Evolutionary conservation across 2,329 filamentous ascomycete genomes (phyloP).

Genomic region (Alternaria ethzedia): DNA sequence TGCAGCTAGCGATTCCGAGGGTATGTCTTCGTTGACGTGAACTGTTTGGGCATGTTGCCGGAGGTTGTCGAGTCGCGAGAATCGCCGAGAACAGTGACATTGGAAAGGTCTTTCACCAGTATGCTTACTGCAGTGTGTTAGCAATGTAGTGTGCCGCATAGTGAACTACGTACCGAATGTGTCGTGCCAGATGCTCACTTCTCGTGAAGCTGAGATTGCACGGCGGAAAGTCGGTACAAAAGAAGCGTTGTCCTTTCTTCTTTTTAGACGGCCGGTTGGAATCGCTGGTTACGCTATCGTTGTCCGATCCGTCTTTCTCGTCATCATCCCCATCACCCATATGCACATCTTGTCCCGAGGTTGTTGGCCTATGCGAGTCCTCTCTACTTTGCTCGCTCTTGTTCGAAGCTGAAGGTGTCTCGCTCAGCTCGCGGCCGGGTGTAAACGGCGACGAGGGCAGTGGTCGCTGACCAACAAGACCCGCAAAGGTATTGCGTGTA

Average conservation of each 20-base stretch:
- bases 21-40: conserved; percentile 96
- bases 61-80: conserved; percentile 92
- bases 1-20: conserved; percentile 88
- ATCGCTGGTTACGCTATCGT: conserved; percentile 57
- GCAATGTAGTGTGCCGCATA: conserved; percentile 12
- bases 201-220: conserved; percentile 94
- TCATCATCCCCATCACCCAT: conserved; percentile 76
- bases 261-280: conserved; percentile 84
- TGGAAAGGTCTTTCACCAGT: conserved; percentile 96
- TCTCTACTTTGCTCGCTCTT: conserved; percentile 57
- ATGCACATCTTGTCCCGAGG: conserved; percentile 73
- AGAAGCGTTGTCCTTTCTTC: conserved; percentile 96
- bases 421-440: conserved; percentile 55
- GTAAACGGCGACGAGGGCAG: conserved; percentile 52
- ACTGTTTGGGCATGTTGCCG: conserved; percentile 97
- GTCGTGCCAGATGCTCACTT: conserved; percentile 91
- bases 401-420: conserved; percentile 42
- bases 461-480: conserved; percentile 55
- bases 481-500: conserved; percentile 62
- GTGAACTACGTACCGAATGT: conserved; percentile 75
- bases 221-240: conserved; percentile 92
- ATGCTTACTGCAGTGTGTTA: conserved; percentile 73
- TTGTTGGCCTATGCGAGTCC: conserved; percentile 66
- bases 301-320: conserved; percentile 60
- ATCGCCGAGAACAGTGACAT: conserved; percentile 91